phyloP scores from a whole-genome alignment of 1,284 basidiomycete species.

The Coniferiporia weirii region DNA sequence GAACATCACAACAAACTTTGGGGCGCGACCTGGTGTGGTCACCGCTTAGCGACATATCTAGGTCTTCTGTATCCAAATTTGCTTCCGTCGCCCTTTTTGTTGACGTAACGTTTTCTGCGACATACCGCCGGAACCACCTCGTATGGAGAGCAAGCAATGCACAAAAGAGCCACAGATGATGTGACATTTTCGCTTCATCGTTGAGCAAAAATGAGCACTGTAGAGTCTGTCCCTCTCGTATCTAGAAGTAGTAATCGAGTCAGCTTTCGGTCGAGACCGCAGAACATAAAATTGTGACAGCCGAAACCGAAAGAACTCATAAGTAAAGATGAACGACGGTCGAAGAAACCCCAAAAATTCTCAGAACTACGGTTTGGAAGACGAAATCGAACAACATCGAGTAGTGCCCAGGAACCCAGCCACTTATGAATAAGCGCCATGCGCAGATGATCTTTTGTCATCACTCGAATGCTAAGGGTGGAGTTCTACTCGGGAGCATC shows the following conservation, averaged over 20 bases:
- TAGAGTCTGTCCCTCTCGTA: not conserved
- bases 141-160: constrained; percentile 21
- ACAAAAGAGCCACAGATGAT: constrained; percentile 29
- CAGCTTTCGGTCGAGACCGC: not conserved
- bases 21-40: not conserved
- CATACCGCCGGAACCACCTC: not conserved
- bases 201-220: constrained; percentile 23
- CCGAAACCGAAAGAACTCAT: no score
- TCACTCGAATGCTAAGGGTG: not conserved
- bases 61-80: not conserved
- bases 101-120: not conserved
- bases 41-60: not conserved
- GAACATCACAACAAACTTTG: not conserved
- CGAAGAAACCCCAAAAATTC: not conserved
- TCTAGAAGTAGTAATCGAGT: not conserved
- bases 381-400: not conserved
- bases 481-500: not conserved
- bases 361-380: not conserved
- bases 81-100: not conserved
- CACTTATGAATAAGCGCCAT: not conserved
- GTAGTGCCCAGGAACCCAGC: not conserved
- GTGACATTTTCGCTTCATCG: constrained; percentile 29
- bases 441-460: not conserved
- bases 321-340: no score
- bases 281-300: no score